phyloP scores from a whole-genome alignment of 805 yeast species.

The Dipodascus albidus region DNA sequence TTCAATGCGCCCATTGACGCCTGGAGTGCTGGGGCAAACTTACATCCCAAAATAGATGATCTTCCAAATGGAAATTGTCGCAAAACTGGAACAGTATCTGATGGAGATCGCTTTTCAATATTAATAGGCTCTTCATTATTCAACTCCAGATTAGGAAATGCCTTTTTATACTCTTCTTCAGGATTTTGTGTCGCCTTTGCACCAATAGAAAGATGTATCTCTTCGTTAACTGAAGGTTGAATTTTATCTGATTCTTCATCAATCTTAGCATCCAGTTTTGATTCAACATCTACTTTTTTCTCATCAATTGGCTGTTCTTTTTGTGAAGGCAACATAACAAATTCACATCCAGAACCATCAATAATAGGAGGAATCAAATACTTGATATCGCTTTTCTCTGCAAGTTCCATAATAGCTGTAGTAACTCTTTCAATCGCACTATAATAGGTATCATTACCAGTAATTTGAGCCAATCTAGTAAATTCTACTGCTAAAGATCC shows the following conservation, averaged over 20 bases:
- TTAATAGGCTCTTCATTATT: not conserved
- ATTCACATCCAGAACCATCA: constrained; percentile 42
- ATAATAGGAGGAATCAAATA: constrained; percentile 34
- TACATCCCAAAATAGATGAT: not conserved
- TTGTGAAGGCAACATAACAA: constrained; percentile 9
- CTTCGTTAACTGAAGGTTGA: not conserved
- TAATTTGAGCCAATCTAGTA: constrained; percentile 39
- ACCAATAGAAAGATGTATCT: no score
- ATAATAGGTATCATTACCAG: constrained; percentile 37
- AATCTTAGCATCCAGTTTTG: not conserved
- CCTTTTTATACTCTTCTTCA: not conserved
- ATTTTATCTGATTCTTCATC: not conserved
- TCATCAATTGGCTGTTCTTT: not conserved
- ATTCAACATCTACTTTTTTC: not conserved
- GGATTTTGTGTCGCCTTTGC: not conserved
- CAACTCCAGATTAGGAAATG: not conserved
- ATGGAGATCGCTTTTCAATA: not conserved
- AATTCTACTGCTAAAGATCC: constrained; percentile 43
- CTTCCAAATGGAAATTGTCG: not conserved
- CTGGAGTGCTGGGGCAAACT: constrained; percentile 1
- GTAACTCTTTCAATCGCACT: constrained; percentile 39
- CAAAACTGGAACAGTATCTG: not conserved
- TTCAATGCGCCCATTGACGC: constrained; percentile 8
- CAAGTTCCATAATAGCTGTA: constrained; percentile 27
- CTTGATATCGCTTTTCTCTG: constrained; percentile 25